Conservation (phyloP, 2,329 filamentous ascomycete species). For the Scedosporium boydii region DNA sequence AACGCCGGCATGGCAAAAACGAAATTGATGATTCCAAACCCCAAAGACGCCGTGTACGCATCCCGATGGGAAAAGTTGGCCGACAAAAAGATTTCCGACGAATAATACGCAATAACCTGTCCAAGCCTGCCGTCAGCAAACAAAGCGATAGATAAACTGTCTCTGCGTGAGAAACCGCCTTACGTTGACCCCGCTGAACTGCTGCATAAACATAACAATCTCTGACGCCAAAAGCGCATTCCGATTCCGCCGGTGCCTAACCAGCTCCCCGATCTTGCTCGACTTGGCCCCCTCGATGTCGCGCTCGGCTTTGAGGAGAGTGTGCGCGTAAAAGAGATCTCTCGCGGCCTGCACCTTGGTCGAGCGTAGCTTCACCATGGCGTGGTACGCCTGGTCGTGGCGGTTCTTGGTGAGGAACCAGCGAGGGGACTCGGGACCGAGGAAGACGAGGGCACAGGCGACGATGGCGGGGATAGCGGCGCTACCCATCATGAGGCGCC, state of each 20-base stretch:
- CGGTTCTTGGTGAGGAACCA: constrained; percentile 40
- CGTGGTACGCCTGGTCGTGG: constrained; percentile 34
- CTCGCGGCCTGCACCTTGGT: constrained; percentile 44
- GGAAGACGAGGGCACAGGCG: constrained; percentile 43
- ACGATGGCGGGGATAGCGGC: constrained; percentile 56
- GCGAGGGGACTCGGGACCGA: constrained; percentile 37
- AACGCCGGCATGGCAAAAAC: constrained; percentile 54
- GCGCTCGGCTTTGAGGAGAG: constrained; percentile 48
- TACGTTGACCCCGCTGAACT: constrained; percentile 25
- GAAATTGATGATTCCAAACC: constrained; percentile 57
- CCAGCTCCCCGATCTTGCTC: constrained; percentile 36
- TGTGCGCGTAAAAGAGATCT: constrained; percentile 47
- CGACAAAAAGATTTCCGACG: constrained; percentile 49
- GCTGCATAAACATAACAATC: constrained; percentile 58
- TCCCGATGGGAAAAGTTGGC: constrained; percentile 39
- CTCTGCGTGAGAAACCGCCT: background rate
- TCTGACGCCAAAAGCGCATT: constrained; percentile 52
- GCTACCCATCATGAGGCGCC: constrained; percentile 61
- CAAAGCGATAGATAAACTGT: background rate
- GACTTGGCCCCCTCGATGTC: constrained; percentile 22
- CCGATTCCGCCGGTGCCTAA: constrained; percentile 41
- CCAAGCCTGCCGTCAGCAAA: background rate
- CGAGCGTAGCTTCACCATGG: constrained; percentile 36
- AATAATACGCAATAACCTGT: constrained; percentile 40
- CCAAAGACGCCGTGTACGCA: constrained; percentile 51